Conservation (phyloP, 1,284 basidiomycete species). For the Entoloma clypeatum region DNA sequence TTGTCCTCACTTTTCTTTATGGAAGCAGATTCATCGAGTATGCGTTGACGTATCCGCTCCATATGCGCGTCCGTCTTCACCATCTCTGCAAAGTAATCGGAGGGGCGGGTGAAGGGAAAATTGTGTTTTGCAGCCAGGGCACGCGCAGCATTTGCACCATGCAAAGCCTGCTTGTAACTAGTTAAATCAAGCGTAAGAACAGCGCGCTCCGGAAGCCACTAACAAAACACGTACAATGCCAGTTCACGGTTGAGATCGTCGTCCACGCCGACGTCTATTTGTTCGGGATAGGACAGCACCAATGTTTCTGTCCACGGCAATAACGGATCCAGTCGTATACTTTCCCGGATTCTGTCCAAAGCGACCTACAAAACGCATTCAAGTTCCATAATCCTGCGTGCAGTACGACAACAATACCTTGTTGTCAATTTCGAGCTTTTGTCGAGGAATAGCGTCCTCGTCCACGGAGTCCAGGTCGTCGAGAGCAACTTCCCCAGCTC, state of each 20-base stretch:
- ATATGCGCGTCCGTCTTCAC: slow-evolving; percentile 97
- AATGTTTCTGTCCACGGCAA: slow-evolving; percentile 88
- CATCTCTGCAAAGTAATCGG: slow-evolving; percentile 99
- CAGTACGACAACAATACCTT: slow-evolving; percentile 55
- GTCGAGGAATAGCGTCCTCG: slow-evolving; percentile 72
- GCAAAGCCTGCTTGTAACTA: slow-evolving; percentile 95
- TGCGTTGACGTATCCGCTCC: slow-evolving; percentile 90
- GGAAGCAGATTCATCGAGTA: slow-evolving; percentile 85
- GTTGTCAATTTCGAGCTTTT: slow-evolving; percentile 84
- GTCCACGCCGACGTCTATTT: slow-evolving; percentile 75
- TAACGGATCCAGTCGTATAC: slow-evolving; percentile 72
- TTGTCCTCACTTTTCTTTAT: slow-evolving; percentile 94
- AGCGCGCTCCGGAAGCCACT: slow-evolving; percentile 1
- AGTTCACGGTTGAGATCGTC: slow-evolving; percentile 94
- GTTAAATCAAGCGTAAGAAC: slow-evolving; percentile 7
- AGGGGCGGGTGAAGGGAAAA: slow-evolving; percentile 88
- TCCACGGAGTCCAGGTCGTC: slow-evolving; percentile 75
- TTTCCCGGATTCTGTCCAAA: slow-evolving; percentile 75
- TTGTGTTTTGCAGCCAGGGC: slow-evolving; percentile 69
- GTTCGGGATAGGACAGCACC: slow-evolving; percentile 67
- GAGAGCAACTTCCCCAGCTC: slow-evolving; percentile 51
- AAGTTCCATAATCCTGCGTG: slow-evolving; percentile 7
- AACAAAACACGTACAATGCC: slow-evolving; percentile 70
- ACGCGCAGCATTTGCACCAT: slow-evolving; percentile 75
- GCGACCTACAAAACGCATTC: slow-evolving; percentile 52